phyloP scores from a whole-genome alignment of 805 yeast genomes.

The Candida michaelii region DNA sequence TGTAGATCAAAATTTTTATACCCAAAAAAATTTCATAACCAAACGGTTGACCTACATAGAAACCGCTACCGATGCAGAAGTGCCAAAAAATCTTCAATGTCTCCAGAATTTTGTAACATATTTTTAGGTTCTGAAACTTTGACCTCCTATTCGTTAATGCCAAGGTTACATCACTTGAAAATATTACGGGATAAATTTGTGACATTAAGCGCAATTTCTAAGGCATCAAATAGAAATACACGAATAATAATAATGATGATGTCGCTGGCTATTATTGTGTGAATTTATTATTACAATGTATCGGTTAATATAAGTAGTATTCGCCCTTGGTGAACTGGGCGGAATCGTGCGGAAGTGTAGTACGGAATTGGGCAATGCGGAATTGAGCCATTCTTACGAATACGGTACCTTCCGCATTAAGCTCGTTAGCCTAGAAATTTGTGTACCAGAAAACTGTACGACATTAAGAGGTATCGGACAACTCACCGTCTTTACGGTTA shows the following conservation, averaged over 20 bases:
- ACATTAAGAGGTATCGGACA: too few species aligned
- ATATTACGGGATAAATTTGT: too few species aligned
- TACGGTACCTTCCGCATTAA: too few species aligned
- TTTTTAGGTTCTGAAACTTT: background rate
- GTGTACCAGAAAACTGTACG: too few species aligned
- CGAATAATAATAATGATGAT: too few species aligned
- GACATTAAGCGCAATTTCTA: background rate
- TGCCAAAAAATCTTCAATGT: background rate
- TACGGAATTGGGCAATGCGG: too few species aligned
- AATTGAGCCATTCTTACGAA: too few species aligned
- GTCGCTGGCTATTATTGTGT: too few species aligned
- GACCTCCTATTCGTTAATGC: background rate
- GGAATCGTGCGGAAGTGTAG: background rate
- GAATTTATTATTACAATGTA: background rate
- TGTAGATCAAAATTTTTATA: background rate
- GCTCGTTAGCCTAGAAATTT: too few species aligned
- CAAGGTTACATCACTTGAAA: too few species aligned
- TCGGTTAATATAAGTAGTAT: background rate
- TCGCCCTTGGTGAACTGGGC: background rate
- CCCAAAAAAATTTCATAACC: background rate
- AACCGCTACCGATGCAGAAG: background rate
- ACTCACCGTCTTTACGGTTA: too few species aligned
- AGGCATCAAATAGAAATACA: too few species aligned
- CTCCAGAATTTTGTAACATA: background rate
- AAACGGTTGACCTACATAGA: slow-evolving; percentile 1